Conservation (phyloP, 1,284 basidiomycete genomes). For the Boletus sp. region DNA sequence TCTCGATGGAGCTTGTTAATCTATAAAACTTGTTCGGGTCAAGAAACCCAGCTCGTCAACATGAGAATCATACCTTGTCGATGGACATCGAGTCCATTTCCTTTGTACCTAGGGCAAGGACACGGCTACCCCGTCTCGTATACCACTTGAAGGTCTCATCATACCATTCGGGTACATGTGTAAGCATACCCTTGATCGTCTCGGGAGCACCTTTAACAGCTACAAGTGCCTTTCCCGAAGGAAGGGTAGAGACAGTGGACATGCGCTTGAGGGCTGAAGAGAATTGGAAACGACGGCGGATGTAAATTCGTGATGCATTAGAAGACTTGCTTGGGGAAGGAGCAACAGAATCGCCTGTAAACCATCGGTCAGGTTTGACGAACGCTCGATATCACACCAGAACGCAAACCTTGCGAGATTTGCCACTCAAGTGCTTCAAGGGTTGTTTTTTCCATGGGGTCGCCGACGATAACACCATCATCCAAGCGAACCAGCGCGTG, state of each 20-base stretch:
- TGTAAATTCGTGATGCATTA: conserved; percentile 57
- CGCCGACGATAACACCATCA: conserved; percentile 91
- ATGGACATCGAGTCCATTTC: conserved; percentile 64
- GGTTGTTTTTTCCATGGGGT: conserved; percentile 99
- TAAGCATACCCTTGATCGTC: conserved; percentile 86
- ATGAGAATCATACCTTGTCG: conserved; percentile 52
- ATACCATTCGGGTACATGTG: conserved; percentile 69
- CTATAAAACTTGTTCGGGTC: conserved; percentile 36
- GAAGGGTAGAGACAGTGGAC: conserved; percentile 81
- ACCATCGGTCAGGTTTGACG: background rate
- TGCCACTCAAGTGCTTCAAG: conserved; percentile 91
- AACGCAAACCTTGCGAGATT: conserved; percentile 61
- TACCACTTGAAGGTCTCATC: conserved; percentile 93
- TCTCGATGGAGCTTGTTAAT: conserved; percentile 82
- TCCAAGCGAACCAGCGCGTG: conserved; percentile 93
- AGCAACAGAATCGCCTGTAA: conserved; percentile 61
- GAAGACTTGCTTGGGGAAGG: conserved; percentile 52
- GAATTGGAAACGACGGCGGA: conserved; percentile 92
- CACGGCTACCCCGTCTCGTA: conserved; percentile 86
- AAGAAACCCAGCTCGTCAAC: background rate
- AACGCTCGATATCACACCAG: background rate
- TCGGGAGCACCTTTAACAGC: conserved; percentile 95
- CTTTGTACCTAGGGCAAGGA: conserved; percentile 85
- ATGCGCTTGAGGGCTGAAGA: conserved; percentile 94
- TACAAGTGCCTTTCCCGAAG: conserved; percentile 54